Evolutionary conservation across 1,284 basidiomycete genomes (phyloP), one percentile per base, ranked within the genome.

Genomic region (Naganishia sp.): DNA sequence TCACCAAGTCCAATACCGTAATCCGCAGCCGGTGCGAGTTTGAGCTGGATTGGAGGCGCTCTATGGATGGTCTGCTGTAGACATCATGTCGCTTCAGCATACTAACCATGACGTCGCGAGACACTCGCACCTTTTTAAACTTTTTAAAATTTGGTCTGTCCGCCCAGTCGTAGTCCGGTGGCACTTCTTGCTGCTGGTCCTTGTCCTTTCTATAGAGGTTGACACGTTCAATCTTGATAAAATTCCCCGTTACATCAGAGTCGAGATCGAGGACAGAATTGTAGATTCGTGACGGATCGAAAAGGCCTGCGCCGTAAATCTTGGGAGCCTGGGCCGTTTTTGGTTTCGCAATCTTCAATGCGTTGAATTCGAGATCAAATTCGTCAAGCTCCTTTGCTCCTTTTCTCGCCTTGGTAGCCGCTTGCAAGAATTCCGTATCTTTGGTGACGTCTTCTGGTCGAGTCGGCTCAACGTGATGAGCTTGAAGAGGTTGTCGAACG

Each of bases 341-440:
- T 0, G 89, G 86, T 76, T 87, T 90, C 5, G 87, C 84, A 55
- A 94, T 89, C 68, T 85, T 85, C 63, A 93, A 80, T 64, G 88
- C 85, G 75, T 92, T 92, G 75, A 94, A 93, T 71, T 92, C 90
- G 48, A 87, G 84, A 77, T 93, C 91, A 69, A 92, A 90, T 11
- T 84, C 82, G 73, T 92, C 89, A 16, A 77, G 64, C n/a, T 68
- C 72, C 53, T 75, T 74, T 55, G 74, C 75, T 18, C 69, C 67
- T 45, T 72, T 74, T 11, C 71, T 66, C 2, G 71, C 68, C 45
- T 74, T 75, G 33, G 68, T 65, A 46, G 78, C 74, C 11, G 77
- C 76, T 54, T 74, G 71, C 15, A 79, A 71, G 70, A 80, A 80
- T 0, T 67, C 71, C 44, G 72, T 70, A 67, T 80, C 79, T 45